These are phyloP conservation scores for Leptographium wingfieldii DNA, from an alignment of 2,329 filamentous ascomycete genomes.

Conservation along the genomic window DNA sequence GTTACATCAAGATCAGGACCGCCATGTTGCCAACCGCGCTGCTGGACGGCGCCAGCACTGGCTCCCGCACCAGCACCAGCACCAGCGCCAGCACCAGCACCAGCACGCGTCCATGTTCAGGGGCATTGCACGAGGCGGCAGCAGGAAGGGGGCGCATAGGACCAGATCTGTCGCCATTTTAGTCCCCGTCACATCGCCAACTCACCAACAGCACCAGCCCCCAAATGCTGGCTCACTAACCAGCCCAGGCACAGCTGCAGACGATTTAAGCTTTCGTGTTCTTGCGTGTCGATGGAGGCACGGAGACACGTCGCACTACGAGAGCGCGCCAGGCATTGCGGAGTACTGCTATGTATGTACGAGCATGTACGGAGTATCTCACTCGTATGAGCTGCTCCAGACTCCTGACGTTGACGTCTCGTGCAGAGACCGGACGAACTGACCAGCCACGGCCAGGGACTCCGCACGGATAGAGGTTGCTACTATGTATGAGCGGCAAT, in stretches of 20 bases:
- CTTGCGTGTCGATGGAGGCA: not conserved
- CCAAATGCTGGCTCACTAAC: not conserved
- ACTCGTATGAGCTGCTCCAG: not conserved
- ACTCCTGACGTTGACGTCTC: not conserved
- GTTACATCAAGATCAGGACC: not conserved
- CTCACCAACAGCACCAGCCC: constrained; percentile 3
- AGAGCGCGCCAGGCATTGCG: not conserved
- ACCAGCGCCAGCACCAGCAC: constrained; percentile 5
- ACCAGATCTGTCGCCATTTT: constrained; percentile 7
- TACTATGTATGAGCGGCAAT: not conserved
- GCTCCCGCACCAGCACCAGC: constrained; percentile 1
- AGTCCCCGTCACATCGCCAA: constrained; percentile 8
- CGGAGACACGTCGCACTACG: not conserved
- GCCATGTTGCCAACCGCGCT: not conserved
- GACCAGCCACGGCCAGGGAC: not conserved
- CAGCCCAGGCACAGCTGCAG: not conserved
- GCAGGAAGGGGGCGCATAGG: not conserved
- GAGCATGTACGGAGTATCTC: not conserved
- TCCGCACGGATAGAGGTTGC: not conserved
- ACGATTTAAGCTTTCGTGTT: constrained; percentile 4
- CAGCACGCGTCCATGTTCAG: constrained; percentile 3
- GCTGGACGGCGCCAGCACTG: not conserved
- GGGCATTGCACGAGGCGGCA: not conserved
- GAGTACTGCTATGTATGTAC: not conserved
- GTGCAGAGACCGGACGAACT: not conserved